Evolutionary conservation across 805 yeast species (phyloP).

Genomic region (Scheffersomyces lignosus): DNA sequence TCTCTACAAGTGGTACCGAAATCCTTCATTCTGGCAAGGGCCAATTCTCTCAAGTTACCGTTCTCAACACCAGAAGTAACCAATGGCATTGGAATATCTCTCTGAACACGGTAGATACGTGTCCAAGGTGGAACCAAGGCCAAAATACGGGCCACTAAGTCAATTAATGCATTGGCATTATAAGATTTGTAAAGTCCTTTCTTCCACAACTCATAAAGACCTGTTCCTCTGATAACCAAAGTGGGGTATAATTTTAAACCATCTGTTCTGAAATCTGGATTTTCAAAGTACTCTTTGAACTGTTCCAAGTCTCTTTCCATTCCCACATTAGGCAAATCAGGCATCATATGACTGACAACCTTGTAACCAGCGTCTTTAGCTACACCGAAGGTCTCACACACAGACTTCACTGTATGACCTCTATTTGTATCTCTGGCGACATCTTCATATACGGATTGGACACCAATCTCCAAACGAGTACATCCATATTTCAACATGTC

Average conservation of each 20-base stretch:
- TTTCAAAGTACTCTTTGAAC: conserved; percentile 93
- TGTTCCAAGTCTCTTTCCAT: conserved; percentile 98
- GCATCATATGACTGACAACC: conserved; percentile 99
- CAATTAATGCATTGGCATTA: conserved; percentile 91
- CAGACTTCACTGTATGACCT: conserved; percentile 96
- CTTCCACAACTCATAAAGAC: conserved; percentile 95
- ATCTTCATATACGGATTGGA: conserved; percentile 95
- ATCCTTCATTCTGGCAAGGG: conserved; percentile 96
- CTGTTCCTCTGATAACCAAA: conserved; percentile 94
- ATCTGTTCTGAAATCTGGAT: conserved; percentile 95
- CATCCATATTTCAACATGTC: conserved; percentile 97
- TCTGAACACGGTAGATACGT: conserved; percentile 94
- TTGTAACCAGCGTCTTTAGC: conserved; percentile 99
- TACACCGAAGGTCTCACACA: conserved; percentile 89
- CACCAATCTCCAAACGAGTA: conserved; percentile 95
- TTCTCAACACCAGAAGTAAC: conserved; percentile 98
- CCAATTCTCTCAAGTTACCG: conserved; percentile 93
- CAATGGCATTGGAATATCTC: conserved; percentile 99
- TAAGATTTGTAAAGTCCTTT: conserved; percentile 92
- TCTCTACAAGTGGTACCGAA: conserved; percentile 95
- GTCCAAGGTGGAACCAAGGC: conserved; percentile 99
- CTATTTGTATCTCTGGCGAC: conserved; percentile 98
- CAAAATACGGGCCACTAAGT: conserved; percentile 90
- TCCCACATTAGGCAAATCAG: conserved; percentile 97
- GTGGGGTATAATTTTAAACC: conserved; percentile 96